A percentile compares a stretch with the other conserved stretches of the same genome.
Evolutionary conservation across 2,329 filamentous ascomycete genomes (phyloP).

Genomic region (Neonectria hederae): DNA sequence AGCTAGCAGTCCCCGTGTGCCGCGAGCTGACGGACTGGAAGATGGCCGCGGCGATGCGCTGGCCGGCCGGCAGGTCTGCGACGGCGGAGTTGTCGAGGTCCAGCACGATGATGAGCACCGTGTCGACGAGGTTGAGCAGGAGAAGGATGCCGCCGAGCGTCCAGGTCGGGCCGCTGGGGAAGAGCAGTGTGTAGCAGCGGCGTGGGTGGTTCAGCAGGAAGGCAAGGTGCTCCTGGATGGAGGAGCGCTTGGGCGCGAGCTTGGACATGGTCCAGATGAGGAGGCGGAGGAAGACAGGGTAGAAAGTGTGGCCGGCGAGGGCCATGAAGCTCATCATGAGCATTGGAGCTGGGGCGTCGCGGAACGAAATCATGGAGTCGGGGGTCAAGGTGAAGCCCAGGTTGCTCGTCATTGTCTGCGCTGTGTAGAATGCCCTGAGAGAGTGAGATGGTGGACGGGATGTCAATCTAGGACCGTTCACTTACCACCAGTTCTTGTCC

Average conservation of each 20-base stretch:
- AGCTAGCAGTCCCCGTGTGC: constrained; percentile 60
- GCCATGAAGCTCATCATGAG: constrained; percentile 60
- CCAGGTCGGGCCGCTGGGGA: constrained; percentile 69
- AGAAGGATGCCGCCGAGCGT: constrained; percentile 61
- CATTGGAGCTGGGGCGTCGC: constrained; percentile 54
- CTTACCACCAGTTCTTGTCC: constrained; percentile 60
- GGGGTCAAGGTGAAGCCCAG: constrained; percentile 65
- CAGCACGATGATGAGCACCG: constrained; percentile 62
- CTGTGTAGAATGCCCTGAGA: constrained; percentile 57
- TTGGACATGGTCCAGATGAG: constrained; percentile 66
- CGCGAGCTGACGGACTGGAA: constrained; percentile 65
- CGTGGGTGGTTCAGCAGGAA: constrained; percentile 72
- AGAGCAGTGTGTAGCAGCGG: constrained; percentile 70
- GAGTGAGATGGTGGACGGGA: constrained; percentile 10
- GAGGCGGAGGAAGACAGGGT: constrained; percentile 66
- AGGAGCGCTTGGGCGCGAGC: constrained; percentile 50
- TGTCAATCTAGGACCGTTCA: neutral
- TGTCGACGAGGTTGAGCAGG: constrained; percentile 62
- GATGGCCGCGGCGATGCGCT: constrained; percentile 63
- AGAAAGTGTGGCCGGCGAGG: constrained; percentile 64
- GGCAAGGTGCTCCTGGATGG: constrained; percentile 55
- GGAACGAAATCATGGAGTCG: constrained; percentile 62
- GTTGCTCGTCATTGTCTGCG: constrained; percentile 62
- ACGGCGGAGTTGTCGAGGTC: constrained; percentile 63
- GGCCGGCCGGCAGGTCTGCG: constrained; percentile 53